A percentile compares a stretch with the other conserved stretches of the same genome.
Conservation (phyloP, 371 early-diverging fungal genomes). For the Circinella umbellata region DNA sequence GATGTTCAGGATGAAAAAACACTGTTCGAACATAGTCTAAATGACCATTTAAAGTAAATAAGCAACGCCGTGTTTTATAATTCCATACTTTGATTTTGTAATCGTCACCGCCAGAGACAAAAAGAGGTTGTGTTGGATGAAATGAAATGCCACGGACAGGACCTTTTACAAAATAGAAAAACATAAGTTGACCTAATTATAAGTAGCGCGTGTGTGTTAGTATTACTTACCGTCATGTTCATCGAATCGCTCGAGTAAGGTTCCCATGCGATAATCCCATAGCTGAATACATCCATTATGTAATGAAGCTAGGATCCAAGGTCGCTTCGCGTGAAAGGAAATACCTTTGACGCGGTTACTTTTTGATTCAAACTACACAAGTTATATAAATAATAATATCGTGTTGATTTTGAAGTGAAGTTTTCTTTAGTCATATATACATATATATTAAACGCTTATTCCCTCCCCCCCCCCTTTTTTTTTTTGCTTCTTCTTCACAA, state of each 20-base stretch:
- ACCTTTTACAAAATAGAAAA: conserved; percentile 57
- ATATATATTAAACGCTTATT: too few species aligned
- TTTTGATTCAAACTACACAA: conserved; percentile 91
- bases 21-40: conserved; percentile 98
- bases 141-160: conserved; percentile 98
- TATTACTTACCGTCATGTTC: conserved; percentile 92
- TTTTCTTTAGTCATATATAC: too few species aligned
- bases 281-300: conserved; percentile 98
- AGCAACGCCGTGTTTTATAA: conserved; percentile 94
- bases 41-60: conserved; percentile 97
- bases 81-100: conserved; percentile 99
- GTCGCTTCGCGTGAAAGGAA: conserved; percentile 97
- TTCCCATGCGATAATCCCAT: conserved; percentile 99
- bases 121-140: conserved; percentile 97
- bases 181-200: not conserved
- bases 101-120: conserved; percentile 99
- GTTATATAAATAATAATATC: not conserved
- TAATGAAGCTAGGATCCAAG: conserved; percentile 95
- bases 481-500: too few species aligned
- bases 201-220: not conserved
- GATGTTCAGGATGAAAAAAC: conserved; percentile 98
- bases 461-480: too few species aligned
- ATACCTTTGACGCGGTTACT: conserved; percentile 97
- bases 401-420: too few species aligned
- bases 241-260: conserved; percentile 93